Percentiles rank a stretch among this genome's conserved stretches.
Conservation (phyloP, 495 filamentous ascomycete species). For the Talaromyces wortmannii region DNA sequence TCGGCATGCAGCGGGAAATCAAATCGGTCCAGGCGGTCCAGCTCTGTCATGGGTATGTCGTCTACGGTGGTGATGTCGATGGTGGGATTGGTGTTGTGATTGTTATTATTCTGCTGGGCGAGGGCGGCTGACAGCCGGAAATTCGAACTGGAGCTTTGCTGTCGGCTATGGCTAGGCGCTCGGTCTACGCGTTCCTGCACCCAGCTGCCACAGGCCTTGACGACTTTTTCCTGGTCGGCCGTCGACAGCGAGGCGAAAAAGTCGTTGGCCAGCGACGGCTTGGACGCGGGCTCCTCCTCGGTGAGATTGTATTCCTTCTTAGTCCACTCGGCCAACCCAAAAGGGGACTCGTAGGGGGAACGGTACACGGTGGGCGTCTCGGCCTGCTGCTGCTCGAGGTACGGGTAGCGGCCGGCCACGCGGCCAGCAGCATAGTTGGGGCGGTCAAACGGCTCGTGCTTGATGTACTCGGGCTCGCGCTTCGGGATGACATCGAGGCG, state of each 20-base stretch:
- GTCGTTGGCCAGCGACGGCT: constrained; percentile 37
- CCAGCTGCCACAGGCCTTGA: constrained; percentile 41
- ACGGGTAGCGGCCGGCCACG: constrained; percentile 37
- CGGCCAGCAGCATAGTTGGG: constrained; percentile 24
- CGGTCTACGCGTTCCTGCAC: constrained; percentile 35
- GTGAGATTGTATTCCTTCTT: constrained; percentile 33
- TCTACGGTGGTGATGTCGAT: constrained; percentile 43
- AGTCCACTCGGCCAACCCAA: constrained; percentile 38
- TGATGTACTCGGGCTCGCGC: constrained; percentile 32
- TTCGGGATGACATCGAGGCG: constrained; percentile 39
- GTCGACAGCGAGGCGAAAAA: constrained; percentile 34
- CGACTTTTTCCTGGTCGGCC: constrained; percentile 35
- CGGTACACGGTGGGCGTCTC: constrained; percentile 36
- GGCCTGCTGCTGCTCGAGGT: constrained; percentile 35
- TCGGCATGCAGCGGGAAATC: constrained; percentile 40
- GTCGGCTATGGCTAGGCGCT: constrained; percentile 36
- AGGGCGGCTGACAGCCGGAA: constrained; percentile 35
- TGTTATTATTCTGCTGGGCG: constrained; percentile 38
- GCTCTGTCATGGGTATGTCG: constrained; percentile 29
- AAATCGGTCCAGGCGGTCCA: constrained; percentile 9
- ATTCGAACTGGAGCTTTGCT: constrained; percentile 32
- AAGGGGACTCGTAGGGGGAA: constrained; percentile 43
- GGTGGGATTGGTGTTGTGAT: constrained; percentile 34
- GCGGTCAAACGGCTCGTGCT: constrained; percentile 25
- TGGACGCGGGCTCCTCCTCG: constrained; percentile 29